These are phyloP conservation scores for Paramecium primaurelia DNA, from an alignment of 73 alveolate species.

Conservation along the genomic window DNA sequence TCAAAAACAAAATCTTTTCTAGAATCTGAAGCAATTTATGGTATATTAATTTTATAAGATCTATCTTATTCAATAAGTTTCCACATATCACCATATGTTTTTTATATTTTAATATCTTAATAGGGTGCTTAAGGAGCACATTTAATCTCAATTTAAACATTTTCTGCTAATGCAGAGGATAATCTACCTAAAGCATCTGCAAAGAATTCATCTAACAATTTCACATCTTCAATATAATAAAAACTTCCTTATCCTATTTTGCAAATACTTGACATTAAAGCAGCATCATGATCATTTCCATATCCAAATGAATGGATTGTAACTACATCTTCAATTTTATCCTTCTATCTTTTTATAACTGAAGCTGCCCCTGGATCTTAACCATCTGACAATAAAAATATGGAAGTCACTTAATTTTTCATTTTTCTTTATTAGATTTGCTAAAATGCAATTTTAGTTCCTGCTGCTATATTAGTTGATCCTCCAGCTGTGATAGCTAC, in stretches of 20 bases:
- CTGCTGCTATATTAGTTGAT: constrained; percentile 49
- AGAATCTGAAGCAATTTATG: constrained; percentile 10
- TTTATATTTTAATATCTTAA: background rate
- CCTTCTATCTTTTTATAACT: background rate
- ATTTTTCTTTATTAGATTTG: constrained; percentile 23
- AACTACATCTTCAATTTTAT: background rate
- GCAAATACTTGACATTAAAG: constrained; percentile 51
- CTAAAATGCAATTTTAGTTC: constrained; percentile 45
- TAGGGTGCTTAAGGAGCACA: background rate
- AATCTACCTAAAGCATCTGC: constrained; percentile 64
- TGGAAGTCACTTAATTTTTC: constrained; percentile 39
- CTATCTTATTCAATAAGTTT: background rate
- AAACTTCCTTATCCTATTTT: constrained; percentile 55
- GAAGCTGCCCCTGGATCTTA: constrained; percentile 46
- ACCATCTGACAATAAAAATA: constrained; percentile 58
- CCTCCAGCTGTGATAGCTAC: constrained; percentile 29
- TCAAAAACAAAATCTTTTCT: constrained; percentile 53
- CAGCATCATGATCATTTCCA: constrained; percentile 67
- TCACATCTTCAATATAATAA: constrained; percentile 55
- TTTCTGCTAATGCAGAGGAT: constrained; percentile 44
- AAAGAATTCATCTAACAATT: constrained; percentile 54
- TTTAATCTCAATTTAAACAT: constrained; percentile 14
- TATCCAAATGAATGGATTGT: constrained; percentile 65
- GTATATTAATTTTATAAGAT: constrained; percentile 1
- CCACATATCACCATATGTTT: constrained; percentile 63